phyloP scores from a whole-genome alignment of 2,329 filamentous ascomycete species.

The Talaromyces sp. region DNA sequence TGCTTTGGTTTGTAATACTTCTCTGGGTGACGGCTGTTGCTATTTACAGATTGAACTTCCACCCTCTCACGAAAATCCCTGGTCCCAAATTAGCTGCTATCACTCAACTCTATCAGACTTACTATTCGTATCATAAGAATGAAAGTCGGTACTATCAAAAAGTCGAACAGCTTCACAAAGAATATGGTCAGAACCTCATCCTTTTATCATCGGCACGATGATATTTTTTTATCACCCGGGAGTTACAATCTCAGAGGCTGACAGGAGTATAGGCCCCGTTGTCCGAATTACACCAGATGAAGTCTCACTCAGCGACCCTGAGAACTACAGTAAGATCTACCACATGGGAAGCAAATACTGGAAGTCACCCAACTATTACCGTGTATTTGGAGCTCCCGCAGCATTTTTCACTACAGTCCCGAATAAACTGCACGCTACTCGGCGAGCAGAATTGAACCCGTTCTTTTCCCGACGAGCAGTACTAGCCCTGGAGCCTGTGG shows the following conservation, averaged over 20 bases:
- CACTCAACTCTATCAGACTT: neutral
- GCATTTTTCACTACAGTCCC: neutral
- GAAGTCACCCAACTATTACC: neutral
- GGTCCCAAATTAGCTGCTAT: neutral
- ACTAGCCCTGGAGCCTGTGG: neutral
- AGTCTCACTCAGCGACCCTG: neutral
- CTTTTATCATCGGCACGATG: neutral
- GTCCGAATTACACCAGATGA: neutral
- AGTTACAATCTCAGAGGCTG: neutral
- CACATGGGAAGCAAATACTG: neutral
- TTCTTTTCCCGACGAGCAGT: neutral
- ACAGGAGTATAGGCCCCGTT: neutral
- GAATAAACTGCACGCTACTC: neutral
- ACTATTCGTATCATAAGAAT: neutral
- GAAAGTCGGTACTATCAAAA: neutral
- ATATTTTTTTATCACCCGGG: neutral
- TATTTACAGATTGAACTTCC: neutral
- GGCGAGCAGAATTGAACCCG: neutral
- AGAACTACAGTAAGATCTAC: neutral
- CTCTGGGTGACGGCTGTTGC: neutral
- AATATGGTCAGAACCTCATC: neutral
- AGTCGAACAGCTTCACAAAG: neutral
- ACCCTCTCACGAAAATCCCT: neutral
- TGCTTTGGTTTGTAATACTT: neutral
- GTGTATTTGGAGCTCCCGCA: neutral